Evolutionary conservation across 164 flowering plant genomes (phyloP).

Genomic region (Akebia trifoliata): DNA sequence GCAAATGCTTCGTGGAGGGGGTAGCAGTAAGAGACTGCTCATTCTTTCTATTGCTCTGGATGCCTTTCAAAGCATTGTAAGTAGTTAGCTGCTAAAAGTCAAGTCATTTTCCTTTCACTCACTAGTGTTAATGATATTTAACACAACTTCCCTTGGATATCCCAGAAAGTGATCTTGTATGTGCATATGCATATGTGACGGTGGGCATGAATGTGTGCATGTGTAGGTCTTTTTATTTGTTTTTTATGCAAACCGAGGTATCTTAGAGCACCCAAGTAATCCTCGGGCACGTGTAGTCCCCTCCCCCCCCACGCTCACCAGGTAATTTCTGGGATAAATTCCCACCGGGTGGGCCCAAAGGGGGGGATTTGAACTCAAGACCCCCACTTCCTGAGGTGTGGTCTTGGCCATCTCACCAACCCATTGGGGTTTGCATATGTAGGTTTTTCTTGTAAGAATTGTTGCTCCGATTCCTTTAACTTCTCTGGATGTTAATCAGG

Average conservation of each 20-base stretch:
- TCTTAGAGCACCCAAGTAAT: too few species aligned
- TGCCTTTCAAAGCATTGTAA: constrained; percentile 25
- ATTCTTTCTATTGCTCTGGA: constrained; percentile 20
- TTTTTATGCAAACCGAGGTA: too few species aligned
- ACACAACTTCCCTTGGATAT: neutral
- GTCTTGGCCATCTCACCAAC: too few species aligned
- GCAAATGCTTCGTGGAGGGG: constrained; percentile 28
- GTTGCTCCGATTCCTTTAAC: neutral
- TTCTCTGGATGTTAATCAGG: neutral
- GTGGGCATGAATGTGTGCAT: too few species aligned
- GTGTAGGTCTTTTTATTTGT: too few species aligned
- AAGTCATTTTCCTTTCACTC: neutral
- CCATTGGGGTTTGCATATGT: too few species aligned
- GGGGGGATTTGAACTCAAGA: too few species aligned
- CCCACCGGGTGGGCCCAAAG: too few species aligned
- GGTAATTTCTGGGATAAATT: too few species aligned
- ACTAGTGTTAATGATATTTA: neutral
- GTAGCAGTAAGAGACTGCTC: constrained; percentile 19
- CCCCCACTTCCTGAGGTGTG: too few species aligned
- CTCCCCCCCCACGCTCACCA: too few species aligned
- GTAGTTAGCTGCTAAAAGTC: constrained; percentile 4
- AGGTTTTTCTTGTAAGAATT: neutral
- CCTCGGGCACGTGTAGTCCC: too few species aligned
- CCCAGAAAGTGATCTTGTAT: neutral
- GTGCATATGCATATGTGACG: neutral